Evolutionary conservation across 2,329 filamentous ascomycete species (phyloP).

Genomic region (Beauveria brongniartii): DNA sequence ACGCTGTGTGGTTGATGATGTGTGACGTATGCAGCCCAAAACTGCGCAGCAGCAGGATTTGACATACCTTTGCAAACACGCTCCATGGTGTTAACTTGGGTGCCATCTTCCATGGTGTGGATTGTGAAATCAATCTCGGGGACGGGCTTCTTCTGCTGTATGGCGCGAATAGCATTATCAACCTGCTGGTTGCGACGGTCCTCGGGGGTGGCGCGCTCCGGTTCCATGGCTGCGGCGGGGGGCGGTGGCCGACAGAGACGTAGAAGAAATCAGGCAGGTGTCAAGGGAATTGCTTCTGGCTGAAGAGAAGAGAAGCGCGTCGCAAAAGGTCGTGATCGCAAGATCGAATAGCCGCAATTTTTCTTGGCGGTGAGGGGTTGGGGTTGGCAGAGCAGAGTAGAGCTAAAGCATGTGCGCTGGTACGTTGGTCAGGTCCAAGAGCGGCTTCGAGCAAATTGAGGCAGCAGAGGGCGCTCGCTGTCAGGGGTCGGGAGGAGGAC

Average conservation of each 20-base stretch:
- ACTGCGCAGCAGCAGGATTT: neutral
- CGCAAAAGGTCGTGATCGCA: neutral
- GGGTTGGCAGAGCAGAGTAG: neutral
- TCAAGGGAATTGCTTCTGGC: neutral
- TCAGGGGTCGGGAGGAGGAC: neutral
- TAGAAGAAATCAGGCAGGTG: neutral
- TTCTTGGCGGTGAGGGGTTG: slow-evolving; percentile 8
- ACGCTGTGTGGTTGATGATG: neutral
- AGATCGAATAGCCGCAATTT: neutral
- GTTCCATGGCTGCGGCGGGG: slow-evolving; percentile 37
- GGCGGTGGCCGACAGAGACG: neutral
- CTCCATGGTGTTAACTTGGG: slow-evolving; percentile 89
- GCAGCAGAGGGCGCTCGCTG: neutral
- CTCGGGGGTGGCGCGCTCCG: slow-evolving; percentile 32
- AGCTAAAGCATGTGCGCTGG: neutral
- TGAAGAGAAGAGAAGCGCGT: neutral
- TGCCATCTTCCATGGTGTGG: slow-evolving; percentile 96
- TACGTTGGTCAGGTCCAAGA: neutral
- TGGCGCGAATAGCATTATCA: slow-evolving; percentile 85
- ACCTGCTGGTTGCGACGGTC: slow-evolving; percentile 54
- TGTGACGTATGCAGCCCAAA: neutral
- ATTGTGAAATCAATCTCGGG: slow-evolving; percentile 98
- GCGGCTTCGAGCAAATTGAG: neutral
- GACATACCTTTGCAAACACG: slow-evolving; percentile 92
- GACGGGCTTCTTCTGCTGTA: slow-evolving; percentile 88